Evolutionary conservation across 2,329 filamentous ascomycete genomes (phyloP).

Genomic region (Cadophora malorum): DNA sequence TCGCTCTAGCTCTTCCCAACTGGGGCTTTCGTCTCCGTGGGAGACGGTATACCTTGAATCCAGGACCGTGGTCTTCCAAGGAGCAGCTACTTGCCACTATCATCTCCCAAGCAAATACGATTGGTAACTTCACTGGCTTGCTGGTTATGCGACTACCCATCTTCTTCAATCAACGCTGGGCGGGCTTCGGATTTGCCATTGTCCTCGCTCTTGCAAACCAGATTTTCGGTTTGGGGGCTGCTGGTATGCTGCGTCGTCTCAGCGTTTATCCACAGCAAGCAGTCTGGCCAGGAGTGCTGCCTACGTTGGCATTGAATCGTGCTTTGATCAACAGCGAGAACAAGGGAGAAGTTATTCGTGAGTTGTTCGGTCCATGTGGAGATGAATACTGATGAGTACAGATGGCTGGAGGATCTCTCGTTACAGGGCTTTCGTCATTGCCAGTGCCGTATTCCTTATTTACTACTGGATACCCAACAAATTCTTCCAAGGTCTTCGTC

Average conservation of each 20-base stretch:
- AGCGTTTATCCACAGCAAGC: conserved; percentile 47
- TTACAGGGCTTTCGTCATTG: conserved; percentile 48
- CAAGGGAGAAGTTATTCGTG: conserved; percentile 18
- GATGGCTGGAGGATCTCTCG: conserved; percentile 51
- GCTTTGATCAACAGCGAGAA: conserved; percentile 40
- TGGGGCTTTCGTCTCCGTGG: conserved; percentile 25
- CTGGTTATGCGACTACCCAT: conserved; percentile 43
- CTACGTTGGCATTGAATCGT: conserved; percentile 47
- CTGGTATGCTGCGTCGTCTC: conserved; percentile 47
- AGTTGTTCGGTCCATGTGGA: not conserved
- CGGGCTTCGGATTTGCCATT: conserved; percentile 44
- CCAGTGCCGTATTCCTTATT: conserved; percentile 41
- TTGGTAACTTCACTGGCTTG: conserved; percentile 23
- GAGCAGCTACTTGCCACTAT: conserved; percentile 30
- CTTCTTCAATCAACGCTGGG: conserved; percentile 46
- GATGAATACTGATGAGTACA: conserved; percentile 28
- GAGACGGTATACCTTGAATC: conserved; percentile 24
- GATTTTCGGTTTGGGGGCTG: conserved; percentile 46
- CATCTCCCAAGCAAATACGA: conserved; percentile 26
- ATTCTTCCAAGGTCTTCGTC: conserved; percentile 43
- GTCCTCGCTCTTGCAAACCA: conserved; percentile 46
- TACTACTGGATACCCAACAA: conserved; percentile 44
- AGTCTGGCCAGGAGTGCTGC: conserved; percentile 47
- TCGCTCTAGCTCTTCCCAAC: conserved; percentile 26
- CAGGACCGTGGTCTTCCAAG: conserved; percentile 27